Evolutionary conservation across 306 rosid species (phyloP).

Genomic region (Cucumis hystrix): DNA sequence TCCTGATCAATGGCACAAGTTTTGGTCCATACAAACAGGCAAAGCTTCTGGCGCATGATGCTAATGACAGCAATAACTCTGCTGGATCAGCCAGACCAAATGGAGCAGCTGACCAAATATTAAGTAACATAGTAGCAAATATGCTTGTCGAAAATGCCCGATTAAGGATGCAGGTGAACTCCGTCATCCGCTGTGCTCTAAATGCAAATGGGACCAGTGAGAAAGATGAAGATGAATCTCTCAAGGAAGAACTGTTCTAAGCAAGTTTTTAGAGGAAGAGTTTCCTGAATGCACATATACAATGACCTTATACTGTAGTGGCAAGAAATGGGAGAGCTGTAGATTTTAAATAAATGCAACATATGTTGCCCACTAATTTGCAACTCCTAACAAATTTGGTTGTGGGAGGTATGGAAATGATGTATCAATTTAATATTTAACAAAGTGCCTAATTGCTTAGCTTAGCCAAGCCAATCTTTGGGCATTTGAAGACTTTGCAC

Average conservation of each 20-base stretch:
- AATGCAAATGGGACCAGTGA: conserved; percentile 30
- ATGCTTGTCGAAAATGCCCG: conserved; percentile 68
- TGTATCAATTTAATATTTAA: neutral
- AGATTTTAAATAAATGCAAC: neutral
- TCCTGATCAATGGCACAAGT: conserved; percentile 1
- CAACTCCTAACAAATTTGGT: neutral
- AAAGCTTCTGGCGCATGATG: conserved; percentile 74
- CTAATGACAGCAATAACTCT: conserved; percentile 30
- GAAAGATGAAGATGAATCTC: conserved; percentile 28
- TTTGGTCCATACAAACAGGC: conserved; percentile 41
- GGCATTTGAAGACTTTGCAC: neutral
- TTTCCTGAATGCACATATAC: neutral
- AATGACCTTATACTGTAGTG: neutral
- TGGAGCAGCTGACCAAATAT: conserved; percentile 29
- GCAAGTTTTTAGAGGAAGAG: conserved; percentile 54
- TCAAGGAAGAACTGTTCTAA: conserved; percentile 42
- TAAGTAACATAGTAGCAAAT: conserved; percentile 58
- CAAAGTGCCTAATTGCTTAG: neutral
- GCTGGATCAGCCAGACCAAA: conserved; percentile 15
- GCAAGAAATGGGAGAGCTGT: neutral
- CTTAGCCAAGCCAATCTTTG: neutral
- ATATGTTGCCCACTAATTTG: neutral
- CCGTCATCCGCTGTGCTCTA: conserved; percentile 60
- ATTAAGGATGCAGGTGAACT: conserved; percentile 70
- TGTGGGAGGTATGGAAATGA: neutral